Conservation (phyloP, 768 basidiomycete species). For the Suillus cothurnatus region DNA sequence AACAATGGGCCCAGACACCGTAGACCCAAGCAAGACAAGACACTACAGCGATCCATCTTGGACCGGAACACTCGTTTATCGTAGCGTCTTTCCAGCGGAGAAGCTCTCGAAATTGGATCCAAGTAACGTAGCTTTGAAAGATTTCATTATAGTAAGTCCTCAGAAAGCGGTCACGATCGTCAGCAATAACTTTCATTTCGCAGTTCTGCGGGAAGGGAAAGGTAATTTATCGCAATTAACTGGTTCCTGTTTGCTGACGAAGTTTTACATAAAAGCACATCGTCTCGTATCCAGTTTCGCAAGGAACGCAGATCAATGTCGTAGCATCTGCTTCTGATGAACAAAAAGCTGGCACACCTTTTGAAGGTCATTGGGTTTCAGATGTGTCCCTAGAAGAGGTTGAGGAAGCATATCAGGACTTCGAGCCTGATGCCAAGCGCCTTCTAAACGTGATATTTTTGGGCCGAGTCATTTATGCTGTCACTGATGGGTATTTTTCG, state of each 20-base stretch:
- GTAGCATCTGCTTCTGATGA: constrained; percentile 33
- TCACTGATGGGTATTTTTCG: constrained; percentile 9
- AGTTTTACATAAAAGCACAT: constrained; percentile 36
- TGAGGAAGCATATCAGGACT: constrained; percentile 27
- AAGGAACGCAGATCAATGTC: constrained; percentile 36
- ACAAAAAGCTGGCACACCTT: constrained; percentile 27
- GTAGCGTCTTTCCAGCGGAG: constrained; percentile 36
- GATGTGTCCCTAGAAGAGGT: constrained; percentile 33
- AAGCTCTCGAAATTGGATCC: constrained; percentile 26
- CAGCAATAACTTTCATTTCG: background rate
- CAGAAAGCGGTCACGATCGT: background rate
- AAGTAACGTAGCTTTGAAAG: constrained; percentile 16
- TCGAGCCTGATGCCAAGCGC: constrained; percentile 35
- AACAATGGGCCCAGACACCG: constrained; percentile 23
- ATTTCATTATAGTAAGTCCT: constrained; percentile 21
- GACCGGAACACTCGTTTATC: constrained; percentile 42
- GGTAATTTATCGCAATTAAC: background rate
- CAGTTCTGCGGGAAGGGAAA: constrained; percentile 11
- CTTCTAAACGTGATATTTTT: constrained; percentile 16
- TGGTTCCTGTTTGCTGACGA: background rate
- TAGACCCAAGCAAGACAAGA: constrained; percentile 15
- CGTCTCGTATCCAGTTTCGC: constrained; percentile 39
- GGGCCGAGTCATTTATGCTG: background rate
- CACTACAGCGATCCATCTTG: constrained; percentile 31
- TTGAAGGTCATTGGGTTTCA: constrained; percentile 29